Evolutionary conservation across 2,329 filamentous ascomycete species (phyloP).

Genomic region (Cordyceps javanica): DNA sequence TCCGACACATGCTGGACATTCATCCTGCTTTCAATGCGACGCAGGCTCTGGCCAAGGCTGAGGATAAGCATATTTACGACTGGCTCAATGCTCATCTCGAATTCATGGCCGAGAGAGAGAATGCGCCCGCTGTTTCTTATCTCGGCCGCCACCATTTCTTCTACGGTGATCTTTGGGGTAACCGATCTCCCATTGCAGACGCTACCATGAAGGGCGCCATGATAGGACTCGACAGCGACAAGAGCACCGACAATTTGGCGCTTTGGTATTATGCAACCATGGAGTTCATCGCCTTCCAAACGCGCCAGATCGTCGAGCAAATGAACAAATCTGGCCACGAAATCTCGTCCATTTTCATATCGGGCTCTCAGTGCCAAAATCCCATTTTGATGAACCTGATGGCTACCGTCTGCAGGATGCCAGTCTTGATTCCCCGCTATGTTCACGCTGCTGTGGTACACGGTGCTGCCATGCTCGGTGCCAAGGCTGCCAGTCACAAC

Average conservation of each 20-base stretch:
- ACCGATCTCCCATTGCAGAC: slow-evolving; percentile 89
- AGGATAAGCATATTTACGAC: slow-evolving; percentile 87
- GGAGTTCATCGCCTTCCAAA: slow-evolving; percentile 98
- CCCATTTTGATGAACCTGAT: slow-evolving; percentile 85
- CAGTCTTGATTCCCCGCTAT: slow-evolving; percentile 87
- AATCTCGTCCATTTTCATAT: slow-evolving; percentile 97
- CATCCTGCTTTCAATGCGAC: slow-evolving; percentile 86
- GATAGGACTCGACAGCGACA: slow-evolving; percentile 81
- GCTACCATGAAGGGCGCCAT: slow-evolving; percentile 87
- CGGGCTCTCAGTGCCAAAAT: slow-evolving; percentile 95
- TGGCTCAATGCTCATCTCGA: slow-evolving; percentile 85
- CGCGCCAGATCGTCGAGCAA: slow-evolving; percentile 84
- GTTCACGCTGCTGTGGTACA: slow-evolving; percentile 94
- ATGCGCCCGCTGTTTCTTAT: slow-evolving; percentile 74
- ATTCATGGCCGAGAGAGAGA: slow-evolving; percentile 61
- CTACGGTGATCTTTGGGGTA: slow-evolving; percentile 96
- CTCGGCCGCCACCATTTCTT: slow-evolving; percentile 95
- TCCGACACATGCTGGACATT: slow-evolving; percentile 91
- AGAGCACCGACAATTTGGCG: slow-evolving; percentile 78
- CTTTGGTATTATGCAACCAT: slow-evolving; percentile 93
- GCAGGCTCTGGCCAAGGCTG: slow-evolving; percentile 69
- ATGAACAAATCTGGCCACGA: slow-evolving; percentile 89
- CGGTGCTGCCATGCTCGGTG: slow-evolving; percentile 96
- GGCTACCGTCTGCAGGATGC: slow-evolving; percentile 84
- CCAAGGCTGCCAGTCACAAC: slow-evolving; percentile 86